Percentiles rank a stretch among this genome's conserved stretches.
phyloP scores from a whole-genome alignment of 148 eudicot species.

The Limonium bicolor region DNA sequence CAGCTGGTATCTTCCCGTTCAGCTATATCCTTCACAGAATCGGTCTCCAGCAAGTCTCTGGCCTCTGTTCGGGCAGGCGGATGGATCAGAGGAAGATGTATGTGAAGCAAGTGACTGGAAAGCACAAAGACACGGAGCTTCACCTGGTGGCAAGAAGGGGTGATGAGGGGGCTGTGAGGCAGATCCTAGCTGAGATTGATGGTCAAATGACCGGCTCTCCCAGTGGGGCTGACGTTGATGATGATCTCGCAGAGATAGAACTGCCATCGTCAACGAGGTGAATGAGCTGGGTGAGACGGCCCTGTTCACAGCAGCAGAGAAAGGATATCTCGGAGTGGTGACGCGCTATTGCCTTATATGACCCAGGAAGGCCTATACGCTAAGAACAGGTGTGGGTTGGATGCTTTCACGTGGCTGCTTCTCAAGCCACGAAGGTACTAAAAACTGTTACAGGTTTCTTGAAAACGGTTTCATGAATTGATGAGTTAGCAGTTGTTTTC shows the following conservation, averaged over 20 bases:
- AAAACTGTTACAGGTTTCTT: not conserved
- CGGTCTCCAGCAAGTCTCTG: constrained; percentile 31
- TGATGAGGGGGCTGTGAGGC: constrained; percentile 31
- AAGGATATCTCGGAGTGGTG: constrained; percentile 43
- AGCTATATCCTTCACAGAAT: constrained; percentile 10
- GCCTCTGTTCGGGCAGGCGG: constrained; percentile 22
- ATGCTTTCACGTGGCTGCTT: constrained; percentile 58
- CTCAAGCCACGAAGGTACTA: constrained; percentile 55
- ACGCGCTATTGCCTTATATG: constrained; percentile 36
- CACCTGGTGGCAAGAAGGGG: constrained; percentile 57
- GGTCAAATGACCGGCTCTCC: constrained; percentile 38
- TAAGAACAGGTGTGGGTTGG: constrained; percentile 46
- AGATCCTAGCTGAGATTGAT: constrained; percentile 46
- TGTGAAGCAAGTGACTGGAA: constrained; percentile 74
- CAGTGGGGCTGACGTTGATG: constrained; percentile 45
- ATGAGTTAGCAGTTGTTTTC: not conserved
- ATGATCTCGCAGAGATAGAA: constrained; percentile 47
- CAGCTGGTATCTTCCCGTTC: constrained; percentile 19
- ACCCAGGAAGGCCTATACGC: constrained; percentile 39
- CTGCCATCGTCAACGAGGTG: constrained; percentile 51
- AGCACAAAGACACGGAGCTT: constrained; percentile 67
- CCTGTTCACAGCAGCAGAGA: constrained; percentile 55
- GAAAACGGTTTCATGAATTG: not conserved
- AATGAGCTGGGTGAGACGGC: constrained; percentile 73
- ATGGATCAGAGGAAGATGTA: constrained; percentile 52